Evolutionary conservation across 371 early-diverging fungal genomes (phyloP), one percentile per base, ranked within the genome.

Genomic region (Smittium culicis): DNA sequence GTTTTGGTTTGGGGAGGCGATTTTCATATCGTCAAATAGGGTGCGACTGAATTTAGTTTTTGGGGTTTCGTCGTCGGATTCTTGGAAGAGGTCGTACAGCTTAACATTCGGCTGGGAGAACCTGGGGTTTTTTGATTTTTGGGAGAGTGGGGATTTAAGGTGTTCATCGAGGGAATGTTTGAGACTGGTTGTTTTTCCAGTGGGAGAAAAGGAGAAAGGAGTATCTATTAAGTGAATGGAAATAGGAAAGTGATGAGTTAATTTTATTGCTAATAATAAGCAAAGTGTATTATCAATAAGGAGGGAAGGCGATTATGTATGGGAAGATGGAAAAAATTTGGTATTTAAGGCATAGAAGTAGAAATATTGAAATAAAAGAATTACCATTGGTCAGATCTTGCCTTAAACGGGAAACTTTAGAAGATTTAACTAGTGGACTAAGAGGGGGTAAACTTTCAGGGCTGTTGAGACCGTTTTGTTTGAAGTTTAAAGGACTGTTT

Each of bases 401-500:
- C 35, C 33, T 5, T 28, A 29, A 29, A 11, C 33, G 3, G 5
- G 45, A 29, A 17, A 8, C 54, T 68, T 68, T 68, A 32, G 29
- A 34, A 64, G 31, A 69, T 68, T 74, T 77, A 14, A 77, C 74
- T 5, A 77, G 71, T 11, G 77, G 77, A 59, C 77, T 77, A 16
- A 77, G 72, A 8, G 77, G 77, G 16, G 77, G 77, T 34, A 77
- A 66, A 57, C 70, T 72, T 57, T 74, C 74, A n/a, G 77, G 77
- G 54, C 77, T 77, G 68, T 67, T 45, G 20, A 45, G 20, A 45
- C 11, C 45, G 45, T 45, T 45, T 20, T 45, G 45, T 45, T 45
- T 45, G 45, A 45, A 45, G 45, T 20, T 20, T 20, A 45, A 45
- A 11, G 45, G 45, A 45, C 45, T 45, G 45, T 5, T 11, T 5